Base-by-base conservation (phyloP, 176 grass and related monocot species). In the Lolium multiflorum region DNA sequence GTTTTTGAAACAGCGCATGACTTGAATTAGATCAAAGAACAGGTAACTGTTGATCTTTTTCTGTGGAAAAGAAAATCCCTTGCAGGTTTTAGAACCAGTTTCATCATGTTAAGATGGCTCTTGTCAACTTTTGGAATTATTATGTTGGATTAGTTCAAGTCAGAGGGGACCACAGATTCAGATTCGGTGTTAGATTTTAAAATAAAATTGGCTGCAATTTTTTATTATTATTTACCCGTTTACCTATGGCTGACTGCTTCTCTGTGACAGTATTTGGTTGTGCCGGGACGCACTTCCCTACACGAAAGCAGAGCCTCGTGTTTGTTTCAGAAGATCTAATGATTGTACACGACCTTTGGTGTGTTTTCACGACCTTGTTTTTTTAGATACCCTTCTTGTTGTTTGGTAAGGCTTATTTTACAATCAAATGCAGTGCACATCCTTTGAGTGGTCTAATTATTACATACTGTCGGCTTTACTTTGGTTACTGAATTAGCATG, bases 261-360 rank as follows among this genome's bases (percentile, higher is more conserved):
- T 84, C 67, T 89, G 87, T 82, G 64, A 80, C 87, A 89, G 87
- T 82, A 76, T 77, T 77, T 89, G 87, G 87, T 74, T 60, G 81
- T 74, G 82, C 87, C 66, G 60, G 57, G 87, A 20, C 78, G 25
- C 61, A 79, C 87, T 63, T 6, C 55, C 81, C 55, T 28, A 84
- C 75, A 38, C 11, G 76, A 78, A 22, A 43, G 67, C 77, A n/a
- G 59, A 85, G 82, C 58, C 82, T 76, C 81, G 62, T 80, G 68
- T 81, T 89, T 89, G 59, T 81, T 89, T 85, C 69, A 76, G 82
- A 69, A 74, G 87, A 77, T 84, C 81, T 84, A 89, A 89, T 59
- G 35, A 60, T 59, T n/a, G 38, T 59, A 60, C 55, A 78, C 54
- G 76, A 78, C 76, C 76, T 78, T 78, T 78, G 76, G 55, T 59